phyloP scores from a whole-genome alignment of 257 asterid genomes.

The Solanum piurae region DNA sequence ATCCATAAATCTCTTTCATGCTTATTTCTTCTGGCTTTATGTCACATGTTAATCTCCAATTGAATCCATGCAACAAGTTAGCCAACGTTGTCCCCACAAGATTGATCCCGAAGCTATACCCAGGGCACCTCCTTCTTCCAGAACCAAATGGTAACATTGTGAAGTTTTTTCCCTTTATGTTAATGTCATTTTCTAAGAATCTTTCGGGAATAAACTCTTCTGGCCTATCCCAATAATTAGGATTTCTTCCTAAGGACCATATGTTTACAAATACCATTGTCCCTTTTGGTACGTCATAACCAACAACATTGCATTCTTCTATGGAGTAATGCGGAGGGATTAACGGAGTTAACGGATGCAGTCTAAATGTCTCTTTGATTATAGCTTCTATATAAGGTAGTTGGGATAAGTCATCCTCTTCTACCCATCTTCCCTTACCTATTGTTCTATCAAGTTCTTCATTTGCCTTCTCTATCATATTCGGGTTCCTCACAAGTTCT shows the following conservation, averaged over 20 bases:
- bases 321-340: neutral
- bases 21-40: constrained; percentile 18
- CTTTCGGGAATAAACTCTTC: neutral
- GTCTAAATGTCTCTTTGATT: neutral
- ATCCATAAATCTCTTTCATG: constrained; percentile 18
- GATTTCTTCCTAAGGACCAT: neutral
- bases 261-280: neutral
- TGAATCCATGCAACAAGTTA: neutral
- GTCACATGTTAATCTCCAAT: neutral
- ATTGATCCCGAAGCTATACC: neutral
- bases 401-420: neutral
- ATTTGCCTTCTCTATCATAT: neutral
- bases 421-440: neutral
- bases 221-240: neutral
- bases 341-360: neutral
- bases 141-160: neutral
- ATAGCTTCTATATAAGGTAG: neutral
- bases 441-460: neutral
- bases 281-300: neutral
- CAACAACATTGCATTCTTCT: neutral
- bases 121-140: neutral
- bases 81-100: neutral
- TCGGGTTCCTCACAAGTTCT: constrained; percentile 18
- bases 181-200: neutral
- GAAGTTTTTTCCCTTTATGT: neutral